These are phyloP conservation scores for Zelopaecilomyces penicillatus DNA, from an alignment of 2,329 filamentous ascomycete species.

Conservation along the genomic window DNA sequence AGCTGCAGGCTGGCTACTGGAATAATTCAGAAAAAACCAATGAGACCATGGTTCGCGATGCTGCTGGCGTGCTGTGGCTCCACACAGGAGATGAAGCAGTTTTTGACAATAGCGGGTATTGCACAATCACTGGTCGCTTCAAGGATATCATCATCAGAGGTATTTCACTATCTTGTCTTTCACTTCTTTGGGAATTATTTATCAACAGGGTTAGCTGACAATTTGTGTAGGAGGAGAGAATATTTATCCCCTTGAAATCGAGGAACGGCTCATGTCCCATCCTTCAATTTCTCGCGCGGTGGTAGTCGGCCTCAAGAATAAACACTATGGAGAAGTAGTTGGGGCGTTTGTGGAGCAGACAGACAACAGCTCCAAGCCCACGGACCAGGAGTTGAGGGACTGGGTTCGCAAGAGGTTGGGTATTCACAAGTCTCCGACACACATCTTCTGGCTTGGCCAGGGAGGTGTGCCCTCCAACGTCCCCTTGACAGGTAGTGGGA, in stretches of 20 bases:
- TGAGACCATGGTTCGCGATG: slow-evolving; percentile 47
- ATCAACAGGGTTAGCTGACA: background rate
- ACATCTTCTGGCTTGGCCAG: slow-evolving; percentile 69
- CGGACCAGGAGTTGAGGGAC: slow-evolving; percentile 46
- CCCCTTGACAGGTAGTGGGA: slow-evolving; percentile 63
- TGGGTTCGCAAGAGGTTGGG: slow-evolving; percentile 57
- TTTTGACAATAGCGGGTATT: slow-evolving; percentile 61
- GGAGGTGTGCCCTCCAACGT: slow-evolving; percentile 46
- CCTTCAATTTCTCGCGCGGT: slow-evolving; percentile 54
- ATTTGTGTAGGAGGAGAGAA: slow-evolving; percentile 54
- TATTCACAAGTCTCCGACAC: slow-evolving; percentile 59
- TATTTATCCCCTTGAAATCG: slow-evolving; percentile 66
- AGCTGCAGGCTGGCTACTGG: slow-evolving; percentile 59
- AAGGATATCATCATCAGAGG: slow-evolving; percentile 75
- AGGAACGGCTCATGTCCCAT: slow-evolving; percentile 61
- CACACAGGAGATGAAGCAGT: slow-evolving; percentile 63
- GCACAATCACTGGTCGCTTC: slow-evolving; percentile 64
- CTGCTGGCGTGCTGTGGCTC: slow-evolving; percentile 49
- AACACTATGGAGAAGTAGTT: slow-evolving; percentile 67
- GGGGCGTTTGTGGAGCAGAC: slow-evolving; percentile 50
- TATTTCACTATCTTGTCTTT: slow-evolving; percentile 12
- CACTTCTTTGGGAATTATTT: background rate
- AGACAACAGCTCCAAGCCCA: slow-evolving; percentile 30
- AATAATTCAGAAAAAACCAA: slow-evolving; percentile 68
- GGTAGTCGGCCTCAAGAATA: slow-evolving; percentile 61